These are phyloP conservation scores for Lyophyllum decastes DNA, from an alignment of 768 basidiomycete species.

Conservation along the genomic window DNA sequence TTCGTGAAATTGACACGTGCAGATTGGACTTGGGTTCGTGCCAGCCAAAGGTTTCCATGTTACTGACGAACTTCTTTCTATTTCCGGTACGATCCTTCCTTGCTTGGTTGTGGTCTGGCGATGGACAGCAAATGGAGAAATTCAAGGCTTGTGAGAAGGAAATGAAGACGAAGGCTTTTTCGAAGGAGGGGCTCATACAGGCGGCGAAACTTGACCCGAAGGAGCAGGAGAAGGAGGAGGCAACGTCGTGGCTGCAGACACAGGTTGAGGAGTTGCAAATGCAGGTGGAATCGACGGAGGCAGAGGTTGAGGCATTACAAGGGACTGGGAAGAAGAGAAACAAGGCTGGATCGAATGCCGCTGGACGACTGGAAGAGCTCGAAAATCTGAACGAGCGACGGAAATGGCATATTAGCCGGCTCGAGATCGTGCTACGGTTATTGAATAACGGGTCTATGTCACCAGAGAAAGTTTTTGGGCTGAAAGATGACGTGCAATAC, in stretches of 20 bases:
- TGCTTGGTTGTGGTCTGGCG: conserved; percentile 23
- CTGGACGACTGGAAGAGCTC: conserved; percentile 79
- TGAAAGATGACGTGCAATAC: conserved; percentile 95
- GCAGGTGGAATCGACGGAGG: conserved; percentile 93
- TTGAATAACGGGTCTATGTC: conserved; percentile 91
- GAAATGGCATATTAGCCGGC: conserved; percentile 90
- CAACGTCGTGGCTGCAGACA: conserved; percentile 81
- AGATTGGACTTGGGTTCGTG: conserved; percentile 11
- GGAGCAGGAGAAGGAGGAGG: conserved; percentile 94
- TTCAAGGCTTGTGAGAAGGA: conserved; percentile 99
- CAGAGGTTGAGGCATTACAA: conserved; percentile 88
- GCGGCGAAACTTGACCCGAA: conserved; percentile 95
- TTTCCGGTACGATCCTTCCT: conserved; percentile 23
- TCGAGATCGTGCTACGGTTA: conserved; percentile 91
- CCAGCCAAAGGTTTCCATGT: conserved; percentile 14
- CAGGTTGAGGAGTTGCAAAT: conserved; percentile 91
- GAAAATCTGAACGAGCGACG: conserved; percentile 90
- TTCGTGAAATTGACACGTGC: conserved; percentile 17
- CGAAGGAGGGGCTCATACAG: conserved; percentile 95
- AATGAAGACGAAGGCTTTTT: conserved; percentile 99
- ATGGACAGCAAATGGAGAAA: conserved; percentile 97
- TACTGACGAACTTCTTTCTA: conserved; percentile 22
- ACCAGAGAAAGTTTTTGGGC: conserved; percentile 73
- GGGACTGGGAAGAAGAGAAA: conserved; percentile 84
- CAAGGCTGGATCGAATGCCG: conserved; percentile 62